Evolutionary conservation across 345 rosid genomes (phyloP), one percentile per base, ranked within the genome.

Genomic region (Turritis glabra): DNA sequence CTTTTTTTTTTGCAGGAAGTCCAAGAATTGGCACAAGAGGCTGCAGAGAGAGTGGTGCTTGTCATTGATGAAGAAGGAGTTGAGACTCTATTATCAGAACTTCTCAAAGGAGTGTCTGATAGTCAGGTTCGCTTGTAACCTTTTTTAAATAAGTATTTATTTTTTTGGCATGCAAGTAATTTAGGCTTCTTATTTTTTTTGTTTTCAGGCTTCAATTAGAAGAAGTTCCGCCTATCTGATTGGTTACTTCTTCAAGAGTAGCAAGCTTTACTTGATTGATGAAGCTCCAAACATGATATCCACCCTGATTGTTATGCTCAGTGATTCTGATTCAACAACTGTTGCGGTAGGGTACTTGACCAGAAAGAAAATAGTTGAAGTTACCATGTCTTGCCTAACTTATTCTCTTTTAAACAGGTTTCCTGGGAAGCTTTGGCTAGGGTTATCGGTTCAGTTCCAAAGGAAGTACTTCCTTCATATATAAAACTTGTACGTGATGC

Each of bases 281-380:
- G 99, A 95, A 83, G 88, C 96, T 81, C 89, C 97, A 38, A 95
- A 89, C 76, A 87, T 90, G 90, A 92, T 92, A 79, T 85, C 99
- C 72, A 78, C 94, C 50, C 81, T 95, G 84, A 87, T 94, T 80
- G 67, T 95, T 74, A 77, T 92, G 87, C 96, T 95, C 50, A 90
- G 99, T 65, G 99, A 95, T 83, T 76, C 89, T 23, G 92, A 95
- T 74, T 80, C 97, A 48, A 84, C 84, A 61, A 95, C 97, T 44
- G 91, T 95, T 56, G 78, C 70, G 82, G 99, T 95, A 90, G 51
- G 74, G 75, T 41, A 66, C 56, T 25, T 75, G 67, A 38, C 22
- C 67, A 46, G 35, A 63, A 77, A 37, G 9, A 69, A 26, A 27
- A 55, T 46, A 40, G 50, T 64, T 77, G 33, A 23, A 41, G n/a